Conservation (phyloP, 2,329 filamentous ascomycete genomes). For the Stemphylium lycopersici region DNA sequence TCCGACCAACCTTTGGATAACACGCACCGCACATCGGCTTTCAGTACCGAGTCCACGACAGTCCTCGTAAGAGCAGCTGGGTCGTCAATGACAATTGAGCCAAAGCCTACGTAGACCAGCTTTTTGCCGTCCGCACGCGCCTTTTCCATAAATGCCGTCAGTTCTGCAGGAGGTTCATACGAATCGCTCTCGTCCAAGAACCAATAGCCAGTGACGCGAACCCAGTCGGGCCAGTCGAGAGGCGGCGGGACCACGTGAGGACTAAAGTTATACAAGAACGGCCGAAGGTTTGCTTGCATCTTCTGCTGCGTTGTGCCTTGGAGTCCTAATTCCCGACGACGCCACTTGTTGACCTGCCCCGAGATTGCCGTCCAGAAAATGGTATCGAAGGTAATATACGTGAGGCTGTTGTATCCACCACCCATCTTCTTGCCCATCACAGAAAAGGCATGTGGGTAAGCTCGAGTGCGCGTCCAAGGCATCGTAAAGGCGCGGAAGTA, state of each 20-base stretch:
- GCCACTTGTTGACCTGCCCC: conserved; percentile 90
- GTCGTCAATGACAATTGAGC: conserved; percentile 92
- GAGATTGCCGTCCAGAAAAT: conserved; percentile 96
- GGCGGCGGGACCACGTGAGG: conserved; percentile 92
- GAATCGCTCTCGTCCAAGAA: conserved; percentile 78
- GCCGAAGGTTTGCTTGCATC: conserved; percentile 96
- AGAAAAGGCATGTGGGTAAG: conserved; percentile 95
- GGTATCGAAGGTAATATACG: conserved; percentile 95
- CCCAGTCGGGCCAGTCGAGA: conserved; percentile 96
- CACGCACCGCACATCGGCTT: conserved; percentile 92
- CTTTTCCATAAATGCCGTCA: conserved; percentile 81
- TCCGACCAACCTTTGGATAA: conserved; percentile 98
- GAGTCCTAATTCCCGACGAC: conserved; percentile 77
- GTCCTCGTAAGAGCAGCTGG: conserved; percentile 86
- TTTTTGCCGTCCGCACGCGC: conserved; percentile 84
- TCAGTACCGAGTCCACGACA: conserved; percentile 88
- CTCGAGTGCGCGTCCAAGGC: conserved; percentile 95
- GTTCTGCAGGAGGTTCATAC: conserved; percentile 76
- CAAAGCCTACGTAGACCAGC: conserved; percentile 95
- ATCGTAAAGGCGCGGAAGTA: conserved; percentile 98
- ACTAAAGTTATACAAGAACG: conserved; percentile 97
- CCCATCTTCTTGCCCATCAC: conserved; percentile 94
- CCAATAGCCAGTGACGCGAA: conserved; percentile 97
- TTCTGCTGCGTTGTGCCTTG: conserved; percentile 84
- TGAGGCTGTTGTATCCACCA: conserved; percentile 92